Evolutionary conservation across 441 rosid species (phyloP), one percentile per base, ranked within the genome.

Genomic region (Euphorbia schlechtendalii): DNA sequence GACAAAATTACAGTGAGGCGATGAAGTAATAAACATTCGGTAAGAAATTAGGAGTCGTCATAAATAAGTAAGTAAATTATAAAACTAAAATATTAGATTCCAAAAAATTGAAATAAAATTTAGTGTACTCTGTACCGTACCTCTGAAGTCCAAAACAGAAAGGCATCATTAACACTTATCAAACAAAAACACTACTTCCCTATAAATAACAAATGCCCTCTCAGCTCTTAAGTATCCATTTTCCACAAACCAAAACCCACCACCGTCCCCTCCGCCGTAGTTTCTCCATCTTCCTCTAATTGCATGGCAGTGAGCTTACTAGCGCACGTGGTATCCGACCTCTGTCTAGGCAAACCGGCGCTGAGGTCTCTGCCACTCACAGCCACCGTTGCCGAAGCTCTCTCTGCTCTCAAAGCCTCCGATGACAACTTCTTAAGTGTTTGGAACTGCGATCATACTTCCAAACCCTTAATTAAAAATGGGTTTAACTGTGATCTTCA

Each of bases 341-440:
- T 90, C 74, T 90, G 97, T 64, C 84, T 90, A 18, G 97, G 96
- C 71, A 90, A 90, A 75, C 97, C 96, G 5, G 83, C 93, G 0
- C 72, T 90, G 74, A 79, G 79, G 63, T 78, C 81, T 28, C 87
- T 90, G 15, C 63, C 89, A 24, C 61, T 62, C 55, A 46, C 83
- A 28, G 76, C 89, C 65, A 76, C 93, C 67, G 46, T 88, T 8
- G 68, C 85, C 3, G 88, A 86, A 56, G 87, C 81, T 3, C 69
- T 90, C 22, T 59, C 75, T 18, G 84, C 78, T 13, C 77, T 90
- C 54, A 88, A 76, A 51, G 72, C 65, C 69, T 83, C 82, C 2
- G 93, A 77, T 8, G 96, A 85, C 10, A 74, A 65, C 66, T 85
- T 73, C 66, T 70, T 90, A 54, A 85, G 86, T 68, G 71, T 90